Conservation (phyloP, 2,329 filamentous ascomycete genomes). For the Aspergillus uvarum region DNA sequence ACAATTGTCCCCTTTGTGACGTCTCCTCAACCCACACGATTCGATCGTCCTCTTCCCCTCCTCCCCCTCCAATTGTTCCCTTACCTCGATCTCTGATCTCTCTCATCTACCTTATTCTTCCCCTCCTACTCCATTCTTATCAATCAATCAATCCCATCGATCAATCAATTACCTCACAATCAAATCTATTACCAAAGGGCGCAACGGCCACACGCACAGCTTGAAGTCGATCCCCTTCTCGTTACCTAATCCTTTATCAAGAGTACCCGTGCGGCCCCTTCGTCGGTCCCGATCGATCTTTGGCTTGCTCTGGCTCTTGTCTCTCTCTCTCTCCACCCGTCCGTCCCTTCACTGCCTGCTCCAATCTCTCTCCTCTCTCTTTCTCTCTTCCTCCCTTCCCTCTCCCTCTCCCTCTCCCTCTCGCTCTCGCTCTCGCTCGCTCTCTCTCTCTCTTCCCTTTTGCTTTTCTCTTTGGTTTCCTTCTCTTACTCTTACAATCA, state of each 20-base stretch:
- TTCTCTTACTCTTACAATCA: neutral
- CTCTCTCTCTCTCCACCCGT: constrained; percentile 14
- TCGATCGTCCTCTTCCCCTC: constrained; percentile 2
- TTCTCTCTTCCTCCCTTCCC: neutral
- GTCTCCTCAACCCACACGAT: constrained; percentile 1
- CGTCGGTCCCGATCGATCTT: constrained; percentile 20
- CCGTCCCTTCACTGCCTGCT: constrained; percentile 15
- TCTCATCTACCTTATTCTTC: constrained; percentile 9
- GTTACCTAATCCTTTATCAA: constrained; percentile 12
- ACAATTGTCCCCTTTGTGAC: neutral
- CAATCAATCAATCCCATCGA: neutral
- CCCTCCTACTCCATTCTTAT: constrained; percentile 7
- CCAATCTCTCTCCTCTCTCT: constrained; percentile 13
- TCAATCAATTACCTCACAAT: too few species aligned
- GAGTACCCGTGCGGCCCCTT: constrained; percentile 21
- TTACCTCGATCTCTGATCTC: constrained; percentile 7
- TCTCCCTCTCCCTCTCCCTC: neutral
- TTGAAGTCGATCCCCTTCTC: neutral
- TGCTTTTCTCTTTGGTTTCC: neutral
- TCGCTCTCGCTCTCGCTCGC: neutral
- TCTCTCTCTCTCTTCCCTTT: neutral
- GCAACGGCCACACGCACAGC: too few species aligned
- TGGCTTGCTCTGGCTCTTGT: neutral
- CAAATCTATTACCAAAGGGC: too few species aligned
- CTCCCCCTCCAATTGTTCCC: constrained; percentile 13